Conservation (phyloP, 805 yeast species). For the Ogataea pignaliae region DNA sequence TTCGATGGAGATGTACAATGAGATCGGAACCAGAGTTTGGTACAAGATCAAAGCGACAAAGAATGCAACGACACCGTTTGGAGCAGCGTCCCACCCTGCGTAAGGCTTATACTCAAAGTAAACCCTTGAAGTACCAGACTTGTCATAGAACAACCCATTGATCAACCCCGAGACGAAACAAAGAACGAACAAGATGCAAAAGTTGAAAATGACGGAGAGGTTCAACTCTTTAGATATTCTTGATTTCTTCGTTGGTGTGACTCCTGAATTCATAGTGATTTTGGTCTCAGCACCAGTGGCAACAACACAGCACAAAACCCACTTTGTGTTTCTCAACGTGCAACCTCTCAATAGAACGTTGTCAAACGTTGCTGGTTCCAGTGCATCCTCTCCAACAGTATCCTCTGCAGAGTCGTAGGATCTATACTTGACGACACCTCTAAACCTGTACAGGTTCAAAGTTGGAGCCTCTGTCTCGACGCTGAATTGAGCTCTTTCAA, state of each 20-base stretch:
- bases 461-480: conserved; percentile 74
- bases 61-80: conserved; percentile 63
- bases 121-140: conserved; percentile 39
- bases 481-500: conserved; percentile 53
- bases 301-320: conserved; percentile 72
- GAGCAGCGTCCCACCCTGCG: conserved; percentile 51
- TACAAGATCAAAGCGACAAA: conserved; percentile 70
- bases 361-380: conserved; percentile 58
- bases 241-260: conserved; percentile 70
- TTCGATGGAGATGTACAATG: conserved; percentile 73
- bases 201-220: conserved; percentile 60
- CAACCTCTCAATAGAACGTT: conserved; percentile 70
- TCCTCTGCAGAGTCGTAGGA: conserved; percentile 31
- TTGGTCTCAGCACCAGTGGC: conserved; percentile 76
- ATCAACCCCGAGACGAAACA: conserved; percentile 68
- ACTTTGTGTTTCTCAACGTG: conserved; percentile 66
- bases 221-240: conserved; percentile 64
- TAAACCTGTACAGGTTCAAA: conserved; percentile 56
- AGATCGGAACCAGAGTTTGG: conserved; percentile 76
- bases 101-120: conserved; percentile 60
- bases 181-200: conserved; percentile 52
- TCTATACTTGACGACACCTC: conserved; percentile 59
- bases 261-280: conserved; percentile 73
- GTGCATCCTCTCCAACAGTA: conserved; percentile 26
- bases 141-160: conserved; percentile 59